phyloP scores from a whole-genome alignment of 2,329 filamentous ascomycete genomes.

The Fonsecaea erecta region DNA sequence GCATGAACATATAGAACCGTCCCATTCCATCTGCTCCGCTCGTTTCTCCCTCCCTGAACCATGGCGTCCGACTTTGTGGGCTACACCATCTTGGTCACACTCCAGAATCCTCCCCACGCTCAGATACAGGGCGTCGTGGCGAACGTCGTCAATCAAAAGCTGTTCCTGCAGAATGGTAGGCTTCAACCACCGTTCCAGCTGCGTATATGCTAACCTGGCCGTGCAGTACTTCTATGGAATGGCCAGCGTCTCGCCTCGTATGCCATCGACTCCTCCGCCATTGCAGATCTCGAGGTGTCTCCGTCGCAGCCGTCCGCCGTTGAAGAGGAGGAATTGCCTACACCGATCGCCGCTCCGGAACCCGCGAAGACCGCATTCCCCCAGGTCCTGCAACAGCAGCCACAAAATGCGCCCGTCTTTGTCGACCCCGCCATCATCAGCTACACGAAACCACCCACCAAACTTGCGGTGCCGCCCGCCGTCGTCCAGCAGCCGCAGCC shows the following conservation, averaged over 20 bases:
- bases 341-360: slow-evolving; percentile 24
- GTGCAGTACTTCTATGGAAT: slow-evolving; percentile 56
- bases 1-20: slow-evolving; percentile 2
- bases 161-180: slow-evolving; percentile 74
- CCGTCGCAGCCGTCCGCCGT: slow-evolving; percentile 36
- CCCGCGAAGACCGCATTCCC: slow-evolving; percentile 12
- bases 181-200: slow-evolving; percentile 12
- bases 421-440: slow-evolving; percentile 85
- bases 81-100: slow-evolving; percentile 73
- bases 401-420: slow-evolving; percentile 53
- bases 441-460: slow-evolving; percentile 51
- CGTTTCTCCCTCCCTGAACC: slow-evolving; percentile 33
- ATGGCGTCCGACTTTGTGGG: slow-evolving; percentile 77
- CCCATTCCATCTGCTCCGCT: background rate
- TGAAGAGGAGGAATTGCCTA: slow-evolving; percentile 32
- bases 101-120: slow-evolving; percentile 67
- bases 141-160: slow-evolving; percentile 69
- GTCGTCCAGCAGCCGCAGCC: slow-evolving; percentile 30
- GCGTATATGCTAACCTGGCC: slow-evolving; percentile 42
- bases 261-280: slow-evolving; percentile 61
- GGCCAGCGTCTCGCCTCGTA: slow-evolving; percentile 59
- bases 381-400: slow-evolving; percentile 24
- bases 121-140: slow-evolving; percentile 72
- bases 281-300: slow-evolving; percentile 63
- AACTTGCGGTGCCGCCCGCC: slow-evolving; percentile 17